Conservation (phyloP, 345 rosid species). For the Gossypium anomalum region DNA sequence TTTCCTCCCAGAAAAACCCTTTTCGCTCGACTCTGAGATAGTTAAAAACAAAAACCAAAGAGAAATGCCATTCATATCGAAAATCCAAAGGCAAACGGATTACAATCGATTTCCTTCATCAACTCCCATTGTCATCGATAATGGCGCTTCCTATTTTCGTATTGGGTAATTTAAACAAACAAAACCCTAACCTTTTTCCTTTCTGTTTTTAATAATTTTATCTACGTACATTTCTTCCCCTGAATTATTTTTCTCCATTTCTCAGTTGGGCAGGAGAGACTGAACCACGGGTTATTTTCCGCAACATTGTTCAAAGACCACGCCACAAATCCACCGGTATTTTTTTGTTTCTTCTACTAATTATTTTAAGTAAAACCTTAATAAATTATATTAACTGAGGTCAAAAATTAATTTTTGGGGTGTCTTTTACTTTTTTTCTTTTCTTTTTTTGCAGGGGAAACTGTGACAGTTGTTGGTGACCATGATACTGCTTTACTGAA, state of each 20-base stretch:
- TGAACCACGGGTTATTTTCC: slow-evolving; percentile 87
- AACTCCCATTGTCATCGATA: slow-evolving; percentile 91
- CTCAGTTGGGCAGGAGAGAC: slow-evolving; percentile 95
- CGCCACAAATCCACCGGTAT: slow-evolving; percentile 89
- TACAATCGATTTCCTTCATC: slow-evolving; percentile 55
- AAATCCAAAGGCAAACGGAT: slow-evolving; percentile 67
- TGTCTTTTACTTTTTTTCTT: neutral
- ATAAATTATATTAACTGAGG: neutral
- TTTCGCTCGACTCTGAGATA: neutral
- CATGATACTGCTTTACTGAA: slow-evolving; percentile 68
- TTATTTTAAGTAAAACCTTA: neutral
- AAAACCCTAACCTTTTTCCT: slow-evolving; percentile 26
- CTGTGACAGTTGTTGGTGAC: slow-evolving; percentile 86
- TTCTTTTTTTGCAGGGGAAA: slow-evolving; percentile 53
- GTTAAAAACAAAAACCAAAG: neutral
- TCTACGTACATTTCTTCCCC: neutral
- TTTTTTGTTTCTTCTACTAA: neutral
- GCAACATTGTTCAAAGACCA: slow-evolving; percentile 94
- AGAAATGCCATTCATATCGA: slow-evolving; percentile 58
- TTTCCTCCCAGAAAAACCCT: neutral
- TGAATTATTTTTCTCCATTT: neutral
- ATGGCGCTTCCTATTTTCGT: slow-evolving; percentile 93
- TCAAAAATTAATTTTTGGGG: neutral
- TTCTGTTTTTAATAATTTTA: neutral
- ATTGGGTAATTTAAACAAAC: slow-evolving; percentile 56